Evolutionary conservation across 2,329 filamentous ascomycete species (phyloP).

Genomic region (Aspergillus bombycis): DNA sequence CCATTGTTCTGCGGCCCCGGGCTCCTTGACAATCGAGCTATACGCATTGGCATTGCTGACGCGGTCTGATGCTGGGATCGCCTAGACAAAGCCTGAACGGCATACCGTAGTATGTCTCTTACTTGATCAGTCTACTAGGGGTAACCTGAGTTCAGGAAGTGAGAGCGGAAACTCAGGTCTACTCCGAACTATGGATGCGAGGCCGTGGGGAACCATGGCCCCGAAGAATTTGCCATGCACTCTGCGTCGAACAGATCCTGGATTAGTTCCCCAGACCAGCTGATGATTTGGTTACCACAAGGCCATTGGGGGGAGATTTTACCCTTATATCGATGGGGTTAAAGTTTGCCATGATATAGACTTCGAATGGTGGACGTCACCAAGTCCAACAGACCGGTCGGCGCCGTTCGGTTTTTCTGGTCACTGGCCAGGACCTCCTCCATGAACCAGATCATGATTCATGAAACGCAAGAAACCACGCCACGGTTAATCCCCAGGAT

Average conservation of each 20-base stretch:
- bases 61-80: slow-evolving; percentile 1
- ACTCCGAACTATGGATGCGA: neutral
- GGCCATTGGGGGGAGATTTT: neutral
- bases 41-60: slow-evolving; percentile 4
- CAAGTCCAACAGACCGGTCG: slow-evolving; percentile 3
- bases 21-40: slow-evolving; percentile 5
- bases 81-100: neutral
- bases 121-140: neutral
- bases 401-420: neutral
- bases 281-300: neutral
- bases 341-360: slow-evolving; percentile 3
- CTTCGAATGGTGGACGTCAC: slow-evolving; percentile 26
- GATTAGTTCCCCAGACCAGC: neutral
- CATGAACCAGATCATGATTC: slow-evolving; percentile 8
- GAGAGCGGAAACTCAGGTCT: neutral
- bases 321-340: neutral
- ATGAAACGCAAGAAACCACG: neutral
- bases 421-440: neutral
- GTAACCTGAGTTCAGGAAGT: neutral
- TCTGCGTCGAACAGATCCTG: neutral
- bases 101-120: neutral
- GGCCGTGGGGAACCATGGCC: slow-evolving; percentile 1
- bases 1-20: slow-evolving; percentile 7
- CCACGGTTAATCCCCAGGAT: neutral
- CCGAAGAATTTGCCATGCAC: slow-evolving; percentile 5